Evolutionary conservation across 257 asterid species (phyloP).

Genomic region (Linaria vulgaris): DNA sequence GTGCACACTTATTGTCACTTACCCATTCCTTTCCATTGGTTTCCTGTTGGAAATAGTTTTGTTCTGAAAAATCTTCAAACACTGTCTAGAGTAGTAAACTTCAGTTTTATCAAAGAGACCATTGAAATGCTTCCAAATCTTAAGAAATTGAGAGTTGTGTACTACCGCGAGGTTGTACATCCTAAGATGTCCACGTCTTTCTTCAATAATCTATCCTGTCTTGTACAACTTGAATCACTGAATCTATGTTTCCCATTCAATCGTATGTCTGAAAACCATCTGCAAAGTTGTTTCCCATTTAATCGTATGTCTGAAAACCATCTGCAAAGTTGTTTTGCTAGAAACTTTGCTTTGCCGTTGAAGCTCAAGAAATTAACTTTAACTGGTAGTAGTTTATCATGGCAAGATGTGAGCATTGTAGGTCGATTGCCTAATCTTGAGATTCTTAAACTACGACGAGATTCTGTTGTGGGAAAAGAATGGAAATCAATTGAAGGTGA

Average conservation of each 20-base stretch:
- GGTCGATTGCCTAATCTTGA: slow-evolving; percentile 8
- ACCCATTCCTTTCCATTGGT: background rate
- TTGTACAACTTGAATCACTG: no score
- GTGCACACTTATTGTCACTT: background rate
- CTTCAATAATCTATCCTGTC: no score
- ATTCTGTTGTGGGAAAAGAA: background rate
- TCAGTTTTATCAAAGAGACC: background rate
- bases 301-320: no score
- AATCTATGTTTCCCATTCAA: no score
- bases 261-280: no score
- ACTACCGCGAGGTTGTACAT: no score
- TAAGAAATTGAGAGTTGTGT: background rate
- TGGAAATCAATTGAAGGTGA: slow-evolving; percentile 10
- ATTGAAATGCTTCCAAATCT: slow-evolving; percentile 5
- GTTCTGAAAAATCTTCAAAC: slow-evolving; percentile 8
- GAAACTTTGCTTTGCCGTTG: background rate
- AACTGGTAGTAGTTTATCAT: background rate
- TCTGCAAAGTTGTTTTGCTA: no score
- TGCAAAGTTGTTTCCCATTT: no score
- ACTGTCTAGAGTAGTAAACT: background rate
- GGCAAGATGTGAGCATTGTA: background rate
- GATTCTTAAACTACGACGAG: background rate
- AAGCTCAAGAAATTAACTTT: background rate
- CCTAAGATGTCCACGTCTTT: no score
- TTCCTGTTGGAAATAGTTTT: background rate